Evolutionary conservation across 768 basidiomycete genomes (phyloP).

Genomic region (Boletus rex-veris): DNA sequence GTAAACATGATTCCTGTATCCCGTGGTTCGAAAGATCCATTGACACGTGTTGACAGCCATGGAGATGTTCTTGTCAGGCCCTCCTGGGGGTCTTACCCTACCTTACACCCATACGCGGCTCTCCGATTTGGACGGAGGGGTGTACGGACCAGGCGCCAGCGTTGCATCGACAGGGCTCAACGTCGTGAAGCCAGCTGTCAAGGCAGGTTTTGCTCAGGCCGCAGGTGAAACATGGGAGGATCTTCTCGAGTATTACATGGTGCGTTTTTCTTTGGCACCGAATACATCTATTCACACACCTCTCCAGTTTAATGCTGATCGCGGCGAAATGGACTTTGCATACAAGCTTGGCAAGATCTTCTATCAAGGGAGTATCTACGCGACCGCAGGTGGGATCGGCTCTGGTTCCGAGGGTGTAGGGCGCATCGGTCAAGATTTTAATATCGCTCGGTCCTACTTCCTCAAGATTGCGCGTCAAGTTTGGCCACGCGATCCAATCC

Average conservation of each 20-base stretch:
- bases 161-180: conserved; percentile 86
- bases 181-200: conserved; percentile 68
- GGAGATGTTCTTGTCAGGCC: conserved; percentile 74
- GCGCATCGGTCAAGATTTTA: conserved; percentile 76
- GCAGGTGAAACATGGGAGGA: conserved; percentile 95
- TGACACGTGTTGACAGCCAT: conserved; percentile 52
- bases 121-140: conserved; percentile 87
- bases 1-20: conserved; percentile 41
- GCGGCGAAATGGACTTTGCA: conserved; percentile 85
- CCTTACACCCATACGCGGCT: conserved; percentile 77
- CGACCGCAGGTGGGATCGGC: conserved; percentile 69
- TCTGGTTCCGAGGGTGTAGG: conserved; percentile 94
- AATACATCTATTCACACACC: neutral
- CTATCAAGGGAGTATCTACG: conserved; percentile 93
- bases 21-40: neutral
- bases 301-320: conserved; percentile 86
- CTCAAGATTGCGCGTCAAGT: conserved; percentile 73
- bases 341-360: conserved; percentile 93
- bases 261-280: conserved; percentile 30
- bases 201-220: conserved; percentile 76
- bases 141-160: conserved; percentile 94
- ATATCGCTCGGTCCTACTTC: conserved; percentile 80
- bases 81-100: conserved; percentile 86
- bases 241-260: conserved; percentile 87
- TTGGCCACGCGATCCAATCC: conserved; percentile 80